Base-by-base conservation (phyloP, 2,329 filamentous ascomycete genomes). In the Colletotrichum abscissum region DNA sequence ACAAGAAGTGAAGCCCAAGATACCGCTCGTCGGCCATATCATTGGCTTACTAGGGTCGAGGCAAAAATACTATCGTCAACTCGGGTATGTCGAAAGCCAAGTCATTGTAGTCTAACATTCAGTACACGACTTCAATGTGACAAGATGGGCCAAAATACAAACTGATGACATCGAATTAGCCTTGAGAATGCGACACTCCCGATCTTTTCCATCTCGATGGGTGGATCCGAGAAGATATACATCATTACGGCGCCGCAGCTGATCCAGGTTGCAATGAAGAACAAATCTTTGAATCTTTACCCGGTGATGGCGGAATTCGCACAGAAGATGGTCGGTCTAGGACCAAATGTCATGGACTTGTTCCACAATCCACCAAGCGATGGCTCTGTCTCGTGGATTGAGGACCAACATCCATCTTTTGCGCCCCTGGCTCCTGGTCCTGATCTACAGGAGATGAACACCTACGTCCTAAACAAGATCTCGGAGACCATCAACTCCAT, bases 11-110 rank as follows among this genome's bases (percentile, higher is more conserved):
- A 81, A 81, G 33, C 79, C 84, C 2, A 79, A 58, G 16, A 80
- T 88, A 57, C 87, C 86, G 0, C 77, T 85, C 26, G 74, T 88
- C 52, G 86, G 86, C 1, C 86, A 88, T 75, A 79, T 87, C 26
- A 77, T 88, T 42, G 83, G 84, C 7, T 79, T 87, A 75, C 74
- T 86, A 38, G 75, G 79, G 52, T 76, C 79, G 60, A 81, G 82
- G 65, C 77, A 80, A 38, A 76, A 78, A 58, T 87, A 86, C 66
- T 79, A 81, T 68, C 75, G 77, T 28, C 81, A 77, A 33, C 57
- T 87, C n/a, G 81, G 82, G 84, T 86, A 75, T 33, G 78, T 76
- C 26, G n/a, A 22, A 59, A 24, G n/a, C 56, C 56, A 5, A 19
- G 11, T 28, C 56, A 35, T 16, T 24, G 11, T 12, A 16, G 4